Evolutionary conservation across 164 flowering plant genomes (phyloP).

Genomic region (Warburgia ugandensis): DNA sequence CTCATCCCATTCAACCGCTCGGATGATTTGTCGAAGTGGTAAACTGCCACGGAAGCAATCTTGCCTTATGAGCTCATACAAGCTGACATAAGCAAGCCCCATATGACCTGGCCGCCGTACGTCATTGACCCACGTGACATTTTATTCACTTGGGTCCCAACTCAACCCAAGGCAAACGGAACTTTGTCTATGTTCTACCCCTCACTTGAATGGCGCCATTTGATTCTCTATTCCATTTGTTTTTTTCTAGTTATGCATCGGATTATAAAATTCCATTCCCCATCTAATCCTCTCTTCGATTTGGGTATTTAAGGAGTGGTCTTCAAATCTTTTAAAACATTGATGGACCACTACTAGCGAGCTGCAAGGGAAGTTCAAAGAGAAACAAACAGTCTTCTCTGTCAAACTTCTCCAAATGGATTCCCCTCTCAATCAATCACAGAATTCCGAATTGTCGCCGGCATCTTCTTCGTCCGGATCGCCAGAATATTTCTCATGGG

Average conservation of each 20-base stretch:
- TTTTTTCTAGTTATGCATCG: background rate
- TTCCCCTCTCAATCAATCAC: conserved; percentile 7
- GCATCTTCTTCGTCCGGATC: conserved; percentile 20
- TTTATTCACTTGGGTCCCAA: background rate
- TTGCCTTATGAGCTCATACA: too few relatives aligned
- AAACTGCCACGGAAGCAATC: too few relatives aligned
- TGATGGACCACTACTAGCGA: too few relatives aligned
- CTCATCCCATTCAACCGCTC: too few relatives aligned
- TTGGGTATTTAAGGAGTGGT: too few relatives aligned
- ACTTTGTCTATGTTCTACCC: background rate
- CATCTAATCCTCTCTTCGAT: background rate
- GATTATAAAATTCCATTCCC: background rate
- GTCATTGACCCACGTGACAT: conserved; percentile 18
- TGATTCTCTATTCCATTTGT: background rate
- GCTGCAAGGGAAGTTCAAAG: too few relatives aligned
- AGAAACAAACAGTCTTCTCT: too few relatives aligned
- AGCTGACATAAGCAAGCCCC: background rate
- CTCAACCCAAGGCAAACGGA: background rate
- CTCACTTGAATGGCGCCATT: background rate
- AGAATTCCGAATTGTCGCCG: conserved; percentile 15
- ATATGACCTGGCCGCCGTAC: conserved; percentile 12
- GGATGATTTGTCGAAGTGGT: too few relatives aligned
- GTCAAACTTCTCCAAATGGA: too few relatives aligned
- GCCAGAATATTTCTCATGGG: conserved; percentile 10
- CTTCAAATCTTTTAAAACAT: too few relatives aligned